phyloP scores from a whole-genome alignment of 2,329 filamentous ascomycete species.

The Pezizomycotina sp. region DNA sequence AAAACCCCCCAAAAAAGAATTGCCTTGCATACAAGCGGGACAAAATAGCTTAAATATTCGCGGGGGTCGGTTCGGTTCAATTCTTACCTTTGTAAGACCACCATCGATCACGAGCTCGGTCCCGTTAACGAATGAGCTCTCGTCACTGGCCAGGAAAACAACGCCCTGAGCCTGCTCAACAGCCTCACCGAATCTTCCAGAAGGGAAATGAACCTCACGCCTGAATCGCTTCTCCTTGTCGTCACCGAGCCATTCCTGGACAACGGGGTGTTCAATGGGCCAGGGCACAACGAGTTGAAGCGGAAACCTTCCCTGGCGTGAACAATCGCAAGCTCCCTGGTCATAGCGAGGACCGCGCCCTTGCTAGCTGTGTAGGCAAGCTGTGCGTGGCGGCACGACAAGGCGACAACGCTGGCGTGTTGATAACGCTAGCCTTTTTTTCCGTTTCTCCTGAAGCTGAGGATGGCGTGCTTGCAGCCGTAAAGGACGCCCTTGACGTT shows the following conservation, averaged over 20 bases:
- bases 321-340: constrained; percentile 76
- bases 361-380: constrained; percentile 88
- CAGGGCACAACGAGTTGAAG: constrained; percentile 82
- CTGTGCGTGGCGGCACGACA: constrained; percentile 70
- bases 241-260: constrained; percentile 87
- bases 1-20: constrained; percentile 2
- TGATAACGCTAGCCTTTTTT: constrained; percentile 77
- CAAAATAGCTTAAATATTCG: constrained; percentile 1
- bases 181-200: constrained; percentile 79
- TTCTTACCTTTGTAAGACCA: constrained; percentile 61
- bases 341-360: constrained; percentile 78
- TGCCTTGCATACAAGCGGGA: not conserved
- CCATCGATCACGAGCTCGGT: constrained; percentile 91
- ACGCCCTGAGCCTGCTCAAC: constrained; percentile 84
- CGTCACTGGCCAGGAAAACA: constrained; percentile 71
- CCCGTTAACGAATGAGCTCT: constrained; percentile 78
- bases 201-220: constrained; percentile 78
- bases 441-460: constrained; percentile 59
- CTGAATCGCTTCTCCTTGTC: constrained; percentile 65
- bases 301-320: constrained; percentile 78
- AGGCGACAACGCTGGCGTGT: constrained; percentile 81
- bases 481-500: constrained; percentile 99
- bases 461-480: constrained; percentile 78
- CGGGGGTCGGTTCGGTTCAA: not conserved
- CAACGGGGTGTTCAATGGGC: constrained; percentile 75